Evolutionary conservation across 2,329 filamentous ascomycete genomes (phyloP), one percentile per base, ranked within the genome.

Genomic region (Fusarium sp.): DNA sequence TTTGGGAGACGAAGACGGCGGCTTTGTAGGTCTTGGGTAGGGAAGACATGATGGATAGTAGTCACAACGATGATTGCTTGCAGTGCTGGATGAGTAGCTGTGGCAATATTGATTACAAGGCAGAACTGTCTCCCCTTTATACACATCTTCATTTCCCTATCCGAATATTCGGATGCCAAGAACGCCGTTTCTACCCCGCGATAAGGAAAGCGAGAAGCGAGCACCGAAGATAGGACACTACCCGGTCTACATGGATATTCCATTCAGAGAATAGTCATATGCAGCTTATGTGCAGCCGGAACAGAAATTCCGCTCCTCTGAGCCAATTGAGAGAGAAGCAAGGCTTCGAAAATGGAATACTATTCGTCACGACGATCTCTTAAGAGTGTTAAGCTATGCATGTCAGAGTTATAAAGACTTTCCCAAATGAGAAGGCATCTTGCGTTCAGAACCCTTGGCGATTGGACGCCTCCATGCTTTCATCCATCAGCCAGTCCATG

Each of bases 91-190:
- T n/a, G 16, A 38, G 5, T n/a, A n/a, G 34, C 9, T 38, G 9
- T 38, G 18, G 4, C 3, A 7, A n/a, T 7, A 2, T n/a, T 1
- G 5, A n/a, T 1, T 11, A 3, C 34, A 6, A 38, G 34, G 5
- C 16, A 38, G 34, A 38, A 12, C 1, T 11, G 6, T 6, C 2
- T 5, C 18, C 6, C 10, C 12, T 38, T 38, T 38, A 38, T 38
- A 38, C 34, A n/a, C 34, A n/a, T 38, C 9, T 5, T 38, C 16
- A 11, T 9, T 38, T 38, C 34, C 18, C 0, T 7, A 6, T 38
- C 0, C 9, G 11, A 38, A 3, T 6, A 38, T 3, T 38, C 16
- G 16, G 3, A 38, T 38, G 32, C 32, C 32, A 38, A 38, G 34
- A 38, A 38, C 34, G 18, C 34, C 34, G 34, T 38, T 4, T 7